Evolutionary conservation across 1,284 basidiomycete genomes (phyloP), one percentile per base, ranked within the genome.

Genomic region (Chondrostereum purpureum): DNA sequence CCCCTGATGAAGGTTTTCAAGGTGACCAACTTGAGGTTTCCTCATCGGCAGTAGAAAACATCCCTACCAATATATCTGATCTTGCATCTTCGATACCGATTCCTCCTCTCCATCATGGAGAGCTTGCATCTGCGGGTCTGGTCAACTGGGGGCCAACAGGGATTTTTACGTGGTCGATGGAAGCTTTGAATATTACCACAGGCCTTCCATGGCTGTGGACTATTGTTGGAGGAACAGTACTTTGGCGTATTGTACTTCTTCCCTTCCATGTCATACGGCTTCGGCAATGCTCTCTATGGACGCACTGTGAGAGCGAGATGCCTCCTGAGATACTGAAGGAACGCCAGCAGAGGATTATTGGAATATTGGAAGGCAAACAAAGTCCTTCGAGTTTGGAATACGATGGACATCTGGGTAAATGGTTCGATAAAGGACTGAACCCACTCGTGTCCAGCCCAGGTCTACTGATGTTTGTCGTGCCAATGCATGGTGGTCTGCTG

Each of bases 121-220:
- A 94, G 65, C 72, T 95, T 24, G 75, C 82, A 16, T 75, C 83
- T 10, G 70, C 92, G 34, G 92, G 89, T 2, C 70, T 94, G 3
- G 70, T 76, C 14, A 67, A 74, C 45, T 81, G 73, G 63, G 70
- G 70, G 47, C 76, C 83, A 4, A 72, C 79, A 1, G 84, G 86
- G 5, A 53, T 80, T 38, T 60, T 77, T 21, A 66, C 69, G 55
- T 88, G 79, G 77, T 78, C 70, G 5, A 70, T 93, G 47, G 90
- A 95, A 57, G 58, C 80, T 34, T 63, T 92, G 39, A 82, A 92
- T 53, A 80, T 87, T 44, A 66, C 73, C 36, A 83, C 84, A 0
- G 86, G 83, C 23, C 60, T 93, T 46, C 88, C 90, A 2, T 93
- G 91, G 90, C 89, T 91, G 72, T 83, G 78, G 62, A 85, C 83